A percentile compares a stretch with the other conserved stretches of the same genome.
Conservation (phyloP, 1,284 basidiomycete species). For the Cystobasidium slooffiae region DNA sequence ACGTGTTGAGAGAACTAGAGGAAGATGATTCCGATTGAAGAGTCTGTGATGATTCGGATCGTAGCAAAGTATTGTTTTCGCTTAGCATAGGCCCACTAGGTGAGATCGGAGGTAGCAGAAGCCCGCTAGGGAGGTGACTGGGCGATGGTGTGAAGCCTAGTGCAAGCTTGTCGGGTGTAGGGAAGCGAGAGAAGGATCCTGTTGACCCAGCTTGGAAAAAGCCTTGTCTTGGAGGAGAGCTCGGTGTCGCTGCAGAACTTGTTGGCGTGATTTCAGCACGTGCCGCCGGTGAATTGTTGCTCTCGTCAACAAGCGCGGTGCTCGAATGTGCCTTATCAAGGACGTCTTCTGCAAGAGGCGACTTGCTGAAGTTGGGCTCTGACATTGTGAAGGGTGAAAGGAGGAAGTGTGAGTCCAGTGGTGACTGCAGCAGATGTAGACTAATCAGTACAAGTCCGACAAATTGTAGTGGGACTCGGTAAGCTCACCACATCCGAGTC, state of each 20-base stretch:
- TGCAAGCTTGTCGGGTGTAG: constrained; percentile 36
- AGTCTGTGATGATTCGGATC: constrained; percentile 19
- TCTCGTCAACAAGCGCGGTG: background rate
- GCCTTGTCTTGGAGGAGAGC: constrained; percentile 17
- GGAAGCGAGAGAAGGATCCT: constrained; percentile 38
- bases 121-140: background rate
- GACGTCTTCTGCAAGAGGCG: background rate
- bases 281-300: background rate
- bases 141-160: constrained; percentile 40
- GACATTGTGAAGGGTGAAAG: constrained; percentile 38
- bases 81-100: background rate
- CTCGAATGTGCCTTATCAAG: background rate
- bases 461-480: background rate
- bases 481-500: constrained; percentile 24
- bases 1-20: constrained; percentile 13
- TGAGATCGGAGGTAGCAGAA: constrained; percentile 7
- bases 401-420: constrained; percentile 27
- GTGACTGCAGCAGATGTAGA: constrained; percentile 1
- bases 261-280: background rate
- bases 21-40: constrained; percentile 20
- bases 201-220: constrained; percentile 35
- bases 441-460: background rate
- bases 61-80: constrained; percentile 2
- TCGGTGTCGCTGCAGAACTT: constrained; percentile 7
- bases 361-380: constrained; percentile 16